Conservation (phyloP, 1,284 basidiomycete genomes). For the Cutaneotrichosporon daszewskae region DNA sequence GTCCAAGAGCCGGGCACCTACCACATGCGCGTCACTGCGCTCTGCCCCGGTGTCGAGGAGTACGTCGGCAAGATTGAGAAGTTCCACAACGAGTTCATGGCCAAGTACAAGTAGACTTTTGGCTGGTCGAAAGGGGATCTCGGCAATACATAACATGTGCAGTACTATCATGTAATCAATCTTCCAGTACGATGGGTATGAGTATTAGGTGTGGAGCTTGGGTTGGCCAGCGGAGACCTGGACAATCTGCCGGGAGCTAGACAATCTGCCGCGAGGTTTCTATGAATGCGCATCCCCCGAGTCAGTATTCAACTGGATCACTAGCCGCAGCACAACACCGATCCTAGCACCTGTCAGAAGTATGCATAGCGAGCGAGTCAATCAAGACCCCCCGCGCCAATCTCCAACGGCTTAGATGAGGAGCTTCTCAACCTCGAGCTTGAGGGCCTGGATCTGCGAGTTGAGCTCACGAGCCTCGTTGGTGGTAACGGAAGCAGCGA, state of each 20-base stretch:
- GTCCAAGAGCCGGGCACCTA: slow-evolving; percentile 81
- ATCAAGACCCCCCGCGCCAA: slow-evolving; percentile 4
- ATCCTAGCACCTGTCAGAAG: too few relatives aligned
- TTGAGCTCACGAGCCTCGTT: slow-evolving; percentile 90
- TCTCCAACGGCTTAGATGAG: slow-evolving; percentile 49
- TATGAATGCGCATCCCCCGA: too few relatives aligned
- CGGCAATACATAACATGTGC: too few relatives aligned
- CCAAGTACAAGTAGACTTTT: slow-evolving; percentile 56
- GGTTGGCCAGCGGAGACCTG: too few relatives aligned
- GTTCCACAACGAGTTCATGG: slow-evolving; percentile 74
- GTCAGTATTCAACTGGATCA: too few relatives aligned
- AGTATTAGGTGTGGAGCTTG: too few relatives aligned
- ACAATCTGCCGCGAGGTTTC: too few relatives aligned
- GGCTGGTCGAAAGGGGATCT: too few relatives aligned
- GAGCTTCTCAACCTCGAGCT: slow-evolving; percentile 78
- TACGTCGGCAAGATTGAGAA: slow-evolving; percentile 76
- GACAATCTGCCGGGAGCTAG: too few relatives aligned
- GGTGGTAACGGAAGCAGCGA: slow-evolving; percentile 90
- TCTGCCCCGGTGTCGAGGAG: slow-evolving; percentile 79
- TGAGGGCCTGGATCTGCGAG: slow-evolving; percentile 84
- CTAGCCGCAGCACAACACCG: too few relatives aligned
- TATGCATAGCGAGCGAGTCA: slow-evolving; percentile 9
- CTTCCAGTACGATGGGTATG: too few relatives aligned
- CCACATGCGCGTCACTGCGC: slow-evolving; percentile 80
- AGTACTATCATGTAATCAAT: too few relatives aligned